Conservation (phyloP, 345 rosid genomes). For the Limnanthes douglasii region DNA sequence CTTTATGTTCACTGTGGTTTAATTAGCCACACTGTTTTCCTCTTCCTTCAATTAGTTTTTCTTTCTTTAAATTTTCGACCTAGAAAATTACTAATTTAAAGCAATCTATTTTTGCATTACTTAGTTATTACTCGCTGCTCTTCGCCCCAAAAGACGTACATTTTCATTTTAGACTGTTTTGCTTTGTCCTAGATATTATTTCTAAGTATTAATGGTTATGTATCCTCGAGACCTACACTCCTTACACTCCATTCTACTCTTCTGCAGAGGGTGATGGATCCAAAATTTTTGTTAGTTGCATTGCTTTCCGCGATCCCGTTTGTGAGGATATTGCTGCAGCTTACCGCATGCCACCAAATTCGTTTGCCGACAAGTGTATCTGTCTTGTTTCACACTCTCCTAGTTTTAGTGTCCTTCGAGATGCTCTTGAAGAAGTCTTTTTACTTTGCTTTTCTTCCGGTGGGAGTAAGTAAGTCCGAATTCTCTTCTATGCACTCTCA, state of each 20-base stretch:
- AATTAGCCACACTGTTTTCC: no score
- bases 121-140: no score
- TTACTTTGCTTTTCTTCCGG: slow-evolving; percentile 74
- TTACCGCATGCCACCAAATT: slow-evolving; percentile 60
- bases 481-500: no score
- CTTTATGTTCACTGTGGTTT: no score
- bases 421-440: slow-evolving; percentile 74
- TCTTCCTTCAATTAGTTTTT: no score
- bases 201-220: neutral
- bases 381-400: slow-evolving; percentile 88
- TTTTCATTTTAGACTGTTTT: neutral
- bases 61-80: no score
- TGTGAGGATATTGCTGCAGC: slow-evolving; percentile 94
- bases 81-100: no score
- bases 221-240: neutral
- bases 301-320: slow-evolving; percentile 91
- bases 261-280: slow-evolving; percentile 96
- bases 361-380: slow-evolving; percentile 89
- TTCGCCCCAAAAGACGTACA: no score
- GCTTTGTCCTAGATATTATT: neutral
- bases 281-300: slow-evolving; percentile 88
- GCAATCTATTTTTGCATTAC: no score
- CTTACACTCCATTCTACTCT: neutral
- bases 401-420: slow-evolving; percentile 57
- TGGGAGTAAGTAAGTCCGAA: slow-evolving; percentile 66